Conservation (phyloP, 495 filamentous ascomycete species). For the Alectoria sarmentosa region DNA sequence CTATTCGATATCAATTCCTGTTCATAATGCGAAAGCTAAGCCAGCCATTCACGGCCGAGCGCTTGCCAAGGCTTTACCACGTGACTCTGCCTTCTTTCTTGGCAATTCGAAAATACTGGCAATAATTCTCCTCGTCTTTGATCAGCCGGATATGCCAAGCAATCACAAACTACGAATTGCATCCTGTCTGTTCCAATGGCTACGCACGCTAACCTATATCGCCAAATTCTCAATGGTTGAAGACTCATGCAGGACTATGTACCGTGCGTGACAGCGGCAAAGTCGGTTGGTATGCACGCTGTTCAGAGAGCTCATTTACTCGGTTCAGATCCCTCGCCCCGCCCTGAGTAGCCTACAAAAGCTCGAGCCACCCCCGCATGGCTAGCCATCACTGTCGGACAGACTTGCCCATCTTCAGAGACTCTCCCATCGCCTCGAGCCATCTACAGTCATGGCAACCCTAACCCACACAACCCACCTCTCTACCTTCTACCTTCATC, state of each 20-base stretch:
- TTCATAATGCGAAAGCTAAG: neutral
- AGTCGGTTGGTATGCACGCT: neutral
- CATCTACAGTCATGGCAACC: neutral
- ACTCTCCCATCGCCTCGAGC: neutral
- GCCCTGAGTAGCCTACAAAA: neutral
- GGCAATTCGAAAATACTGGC: no score
- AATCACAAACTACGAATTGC: no score
- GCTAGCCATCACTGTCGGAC: neutral
- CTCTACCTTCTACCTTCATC: neutral
- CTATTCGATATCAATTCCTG: neutral
- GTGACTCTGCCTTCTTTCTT: neutral
- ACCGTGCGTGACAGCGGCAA: neutral
- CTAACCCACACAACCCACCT: neutral
- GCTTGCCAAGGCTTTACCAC: neutral
- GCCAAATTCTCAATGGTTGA: neutral
- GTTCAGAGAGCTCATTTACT: no score
- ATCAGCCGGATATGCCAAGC: no score
- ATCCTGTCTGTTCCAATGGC: neutral
- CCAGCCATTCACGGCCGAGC: neutral
- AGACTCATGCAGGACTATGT: no score
- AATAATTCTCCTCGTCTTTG: no score
- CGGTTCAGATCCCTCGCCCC: neutral
- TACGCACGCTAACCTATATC: neutral
- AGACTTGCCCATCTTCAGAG: neutral
- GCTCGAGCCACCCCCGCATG: neutral